A percentile compares a stretch with the other conserved stretches of the same genome.
Conservation (phyloP, 1,139 yeast genomes). For the Starmera stellimalicola region DNA sequence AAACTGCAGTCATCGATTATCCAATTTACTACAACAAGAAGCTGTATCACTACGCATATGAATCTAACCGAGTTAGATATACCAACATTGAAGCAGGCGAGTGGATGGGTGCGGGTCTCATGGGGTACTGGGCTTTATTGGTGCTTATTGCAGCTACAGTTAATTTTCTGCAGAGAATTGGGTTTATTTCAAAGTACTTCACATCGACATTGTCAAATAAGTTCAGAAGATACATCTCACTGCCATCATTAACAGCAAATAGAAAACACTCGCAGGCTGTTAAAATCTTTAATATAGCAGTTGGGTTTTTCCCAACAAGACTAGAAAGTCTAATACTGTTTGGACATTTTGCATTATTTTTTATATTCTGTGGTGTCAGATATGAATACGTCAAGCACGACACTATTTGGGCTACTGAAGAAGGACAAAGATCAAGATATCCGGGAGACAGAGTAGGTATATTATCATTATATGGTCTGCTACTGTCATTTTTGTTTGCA, state of each 20-base stretch:
- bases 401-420: conserved; percentile 7
- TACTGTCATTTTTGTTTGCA: conserved; percentile 43
- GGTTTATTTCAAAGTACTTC: conserved; percentile 2
- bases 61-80: conserved; percentile 22
- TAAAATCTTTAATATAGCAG: not conserved
- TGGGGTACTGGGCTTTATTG: conserved; percentile 38
- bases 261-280: conserved; percentile 3
- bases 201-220: conserved; percentile 1
- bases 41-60: conserved; percentile 25
- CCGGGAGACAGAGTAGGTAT: conserved; percentile 52
- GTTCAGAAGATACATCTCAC: conserved; percentile 2
- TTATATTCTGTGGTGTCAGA: conserved; percentile 31
- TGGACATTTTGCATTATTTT: conserved; percentile 34
- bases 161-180: conserved; percentile 21
- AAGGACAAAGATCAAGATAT: conserved; percentile 43
- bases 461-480: conserved; percentile 34
- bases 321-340: conserved; percentile 40
- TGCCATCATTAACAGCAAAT: conserved; percentile 2
- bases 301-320: conserved; percentile 44
- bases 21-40: conserved; percentile 19
- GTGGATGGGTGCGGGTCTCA: conserved; percentile 33
- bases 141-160: conserved; percentile 29
- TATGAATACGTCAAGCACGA: conserved; percentile 29
- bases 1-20: conserved; percentile 13
- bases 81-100: conserved; percentile 31